These are phyloP conservation scores for Penstemon newberryi DNA, from an alignment of 257 asterid genomes.

Conservation along the genomic window DNA sequence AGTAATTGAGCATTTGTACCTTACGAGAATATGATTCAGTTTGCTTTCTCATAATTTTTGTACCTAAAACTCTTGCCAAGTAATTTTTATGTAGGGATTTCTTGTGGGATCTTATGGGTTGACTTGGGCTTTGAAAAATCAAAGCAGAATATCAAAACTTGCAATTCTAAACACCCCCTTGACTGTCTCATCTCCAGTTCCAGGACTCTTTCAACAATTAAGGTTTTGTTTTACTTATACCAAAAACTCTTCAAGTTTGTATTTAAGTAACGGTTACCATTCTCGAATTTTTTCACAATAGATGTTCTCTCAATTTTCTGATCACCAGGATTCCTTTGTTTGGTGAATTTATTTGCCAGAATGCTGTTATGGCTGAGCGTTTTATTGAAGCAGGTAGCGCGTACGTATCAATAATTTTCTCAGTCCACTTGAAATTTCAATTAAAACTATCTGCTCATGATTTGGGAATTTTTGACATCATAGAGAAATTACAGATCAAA, in stretches of 20 bases:
- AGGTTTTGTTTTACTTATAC: slow-evolving; percentile 43
- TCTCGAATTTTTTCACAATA: slow-evolving; percentile 8
- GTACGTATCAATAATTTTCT: slow-evolving; percentile 69
- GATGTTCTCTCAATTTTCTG: slow-evolving; percentile 28
- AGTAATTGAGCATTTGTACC: slow-evolving; percentile 4
- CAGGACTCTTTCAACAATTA: slow-evolving; percentile 91
- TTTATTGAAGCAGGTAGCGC: slow-evolving; percentile 99
- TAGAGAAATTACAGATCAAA: slow-evolving; percentile 1
- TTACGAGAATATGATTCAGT: background rate
- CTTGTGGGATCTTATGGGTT: slow-evolving; percentile 95
- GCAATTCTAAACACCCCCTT: slow-evolving; percentile 82
- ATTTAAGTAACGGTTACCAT: background rate
- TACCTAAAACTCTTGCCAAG: slow-evolving; percentile 13
- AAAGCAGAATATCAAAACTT: slow-evolving; percentile 71
- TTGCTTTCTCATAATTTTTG: slow-evolving; percentile 19
- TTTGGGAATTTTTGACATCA: slow-evolving; percentile 12
- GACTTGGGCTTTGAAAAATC: slow-evolving; percentile 92
- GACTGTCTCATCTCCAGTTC: slow-evolving; percentile 87
- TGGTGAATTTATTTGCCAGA: slow-evolving; percentile 95
- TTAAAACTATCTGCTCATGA: slow-evolving; percentile 17
- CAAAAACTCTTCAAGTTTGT: slow-evolving; percentile 12
- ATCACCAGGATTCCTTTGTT: slow-evolving; percentile 78
- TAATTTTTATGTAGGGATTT: slow-evolving; percentile 60
- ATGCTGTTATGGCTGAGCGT: slow-evolving; percentile 95
- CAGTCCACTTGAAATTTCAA: slow-evolving; percentile 17